A percentile compares a stretch with the other conserved stretches of the same genome.
phyloP scores from a whole-genome alignment of 805 yeast species.

The Saturnispora hagleri region DNA sequence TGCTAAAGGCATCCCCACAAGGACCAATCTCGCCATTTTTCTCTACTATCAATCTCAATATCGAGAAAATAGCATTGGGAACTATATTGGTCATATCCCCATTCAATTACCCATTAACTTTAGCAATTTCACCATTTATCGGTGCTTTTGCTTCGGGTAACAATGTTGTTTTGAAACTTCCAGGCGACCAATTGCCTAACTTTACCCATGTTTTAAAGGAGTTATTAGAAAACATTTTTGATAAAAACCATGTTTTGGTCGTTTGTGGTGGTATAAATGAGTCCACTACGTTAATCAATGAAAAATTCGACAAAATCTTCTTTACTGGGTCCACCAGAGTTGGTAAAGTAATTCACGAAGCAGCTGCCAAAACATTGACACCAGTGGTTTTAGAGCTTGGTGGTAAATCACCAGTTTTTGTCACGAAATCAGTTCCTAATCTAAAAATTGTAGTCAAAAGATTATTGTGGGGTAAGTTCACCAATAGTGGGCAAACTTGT shows the following conservation, averaged over 20 bases:
- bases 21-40: conserved; percentile 29
- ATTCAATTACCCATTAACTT: conserved; percentile 67
- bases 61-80: conserved; percentile 47
- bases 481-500: conserved; percentile 86
- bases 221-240: conserved; percentile 44
- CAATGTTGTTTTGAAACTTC: conserved; percentile 59
- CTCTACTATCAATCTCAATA: conserved; percentile 16
- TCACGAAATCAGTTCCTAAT: conserved; percentile 26
- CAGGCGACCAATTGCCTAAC: conserved; percentile 62
- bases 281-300: conserved; percentile 49
- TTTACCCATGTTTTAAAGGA: conserved; percentile 49
- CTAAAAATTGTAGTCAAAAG: conserved; percentile 44
- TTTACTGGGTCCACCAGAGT: conserved; percentile 77
- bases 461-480: conserved; percentile 67
- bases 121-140: conserved; percentile 56
- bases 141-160: conserved; percentile 87
- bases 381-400: conserved; percentile 82
- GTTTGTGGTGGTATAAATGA: conserved; percentile 67
- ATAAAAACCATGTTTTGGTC: conserved; percentile 45
- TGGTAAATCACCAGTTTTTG: conserved; percentile 82
- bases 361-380: conserved; percentile 79
- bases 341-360: conserved; percentile 66
- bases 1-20: conserved; percentile 47
- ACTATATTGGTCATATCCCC: conserved; percentile 66
- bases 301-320: conserved; percentile 71